Conservation (phyloP, 2,329 filamentous ascomycete species). For the Aulographum hederae region DNA sequence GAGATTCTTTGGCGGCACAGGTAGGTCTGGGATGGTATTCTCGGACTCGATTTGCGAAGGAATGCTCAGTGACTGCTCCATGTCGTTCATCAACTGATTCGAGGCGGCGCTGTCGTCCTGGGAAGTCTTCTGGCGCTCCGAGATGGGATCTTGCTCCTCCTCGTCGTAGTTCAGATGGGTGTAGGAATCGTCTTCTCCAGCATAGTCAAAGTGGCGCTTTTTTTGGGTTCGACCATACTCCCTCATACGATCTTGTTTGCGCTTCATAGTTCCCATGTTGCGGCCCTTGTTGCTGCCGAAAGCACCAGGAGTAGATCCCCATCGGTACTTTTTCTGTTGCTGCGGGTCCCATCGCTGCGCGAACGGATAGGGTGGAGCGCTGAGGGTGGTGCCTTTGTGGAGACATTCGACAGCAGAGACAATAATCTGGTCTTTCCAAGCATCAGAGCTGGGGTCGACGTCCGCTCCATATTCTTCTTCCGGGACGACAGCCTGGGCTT, state of each 20-base stretch:
- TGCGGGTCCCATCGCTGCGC: conserved; percentile 75
- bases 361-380: conserved; percentile 75
- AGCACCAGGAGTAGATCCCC: too few relatives aligned
- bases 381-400: conserved; percentile 47
- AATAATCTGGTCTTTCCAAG: conserved; percentile 57
- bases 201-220: too few relatives aligned
- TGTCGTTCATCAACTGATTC: neutral
- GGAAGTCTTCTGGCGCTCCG: neutral
- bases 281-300: conserved; percentile 24
- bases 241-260: neutral
- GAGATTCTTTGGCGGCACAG: neutral
- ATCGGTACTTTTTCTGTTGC: conserved; percentile 39
- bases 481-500: conserved; percentile 15
- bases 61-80: neutral
- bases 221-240: too few relatives aligned
- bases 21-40: neutral
- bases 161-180: conserved; percentile 15
- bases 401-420: conserved; percentile 73
- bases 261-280: too few relatives aligned
- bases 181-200: conserved; percentile 12
- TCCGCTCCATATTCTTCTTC: conserved; percentile 11
- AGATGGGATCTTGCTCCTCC: neutral
- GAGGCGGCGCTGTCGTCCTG: neutral
- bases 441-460: conserved; percentile 32
- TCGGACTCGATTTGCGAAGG: conserved; percentile 10